Base-by-base conservation (phyloP, 805 yeast species). In the Saccharomycopsis sp. region DNA sequence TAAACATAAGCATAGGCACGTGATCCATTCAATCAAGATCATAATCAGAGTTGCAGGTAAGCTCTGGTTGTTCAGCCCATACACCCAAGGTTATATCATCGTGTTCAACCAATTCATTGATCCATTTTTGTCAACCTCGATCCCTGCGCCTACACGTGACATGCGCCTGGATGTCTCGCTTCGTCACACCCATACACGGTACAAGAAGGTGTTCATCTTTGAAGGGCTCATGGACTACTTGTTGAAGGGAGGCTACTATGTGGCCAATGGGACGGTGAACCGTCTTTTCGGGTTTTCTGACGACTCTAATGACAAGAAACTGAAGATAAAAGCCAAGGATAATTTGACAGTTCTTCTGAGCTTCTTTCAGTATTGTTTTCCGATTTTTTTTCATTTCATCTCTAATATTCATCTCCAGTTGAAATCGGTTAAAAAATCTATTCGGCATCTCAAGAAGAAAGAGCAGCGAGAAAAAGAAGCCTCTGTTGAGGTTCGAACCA, bases 41-140 rank as follows among this genome's bases (percentile, higher is more conserved):
- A 7, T 12, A 7, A 17, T 44, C 19, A 44, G 49, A 44, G 12
- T 19, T 12, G 22, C 54, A 5, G 14, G 25, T 3, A 58, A 58
- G 22, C 15, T 61, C 3, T 61, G 63, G 63, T n/a, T 61, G 12
- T 44, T 56, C 44, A 41, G 22, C 15, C 62, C 62, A 8, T 57
- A 53, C 49, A 55, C 58, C 25, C 62, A 61, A 20, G 62, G 62
- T 5, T 61, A 58, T 34, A 44, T 58, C 38, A 49, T 61, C 1
- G 24, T 61, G 19, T 61, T 58, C 55, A 58, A 61, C 50, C 63
- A 58, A 23, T 56, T 61, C 17, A 29, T 61, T 24, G 55, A 51
- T 47, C 63, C 63, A 2, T 53, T 54, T 5, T 47, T 58, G 7
- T 47, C 57, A 7, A 52, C 22, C 22, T 22, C 49, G 3, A 19